These are phyloP conservation scores for Gracilaria domingensis DNA, from an alignment of 23 red algal genomes.

Conservation along the genomic window DNA sequence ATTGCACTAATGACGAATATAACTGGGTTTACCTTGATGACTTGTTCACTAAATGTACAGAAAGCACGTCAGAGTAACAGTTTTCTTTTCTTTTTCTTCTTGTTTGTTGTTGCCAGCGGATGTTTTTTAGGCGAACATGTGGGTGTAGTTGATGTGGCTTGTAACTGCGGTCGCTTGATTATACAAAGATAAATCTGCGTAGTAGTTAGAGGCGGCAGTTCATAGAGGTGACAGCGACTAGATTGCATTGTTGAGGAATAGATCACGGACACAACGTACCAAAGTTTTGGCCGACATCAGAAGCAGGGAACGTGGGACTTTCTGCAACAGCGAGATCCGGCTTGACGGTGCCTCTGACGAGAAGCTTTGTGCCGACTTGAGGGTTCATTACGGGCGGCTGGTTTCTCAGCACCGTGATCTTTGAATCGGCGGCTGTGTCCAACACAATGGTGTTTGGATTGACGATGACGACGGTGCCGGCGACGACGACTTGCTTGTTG, in stretches of 20 bases:
- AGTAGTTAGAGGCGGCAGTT: not conserved
- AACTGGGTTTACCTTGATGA: not conserved
- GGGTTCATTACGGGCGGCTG: not conserved
- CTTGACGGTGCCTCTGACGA: conserved; percentile 64
- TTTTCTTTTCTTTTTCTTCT: too few species aligned
- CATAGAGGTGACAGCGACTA: not conserved
- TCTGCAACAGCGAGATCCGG: conserved; percentile 58
- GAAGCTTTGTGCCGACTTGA: conserved; percentile 31
- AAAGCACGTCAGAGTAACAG: not conserved
- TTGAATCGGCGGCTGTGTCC: conserved; percentile 3
- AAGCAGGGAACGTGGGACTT: conserved; percentile 22
- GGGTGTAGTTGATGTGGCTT: conserved; percentile 36
- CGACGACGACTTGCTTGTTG: conserved; percentile 38
- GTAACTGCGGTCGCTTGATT: conserved; percentile 53
- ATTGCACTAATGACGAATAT: conserved; percentile 15
- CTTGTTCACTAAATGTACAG: conserved; percentile 40
- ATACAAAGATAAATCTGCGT: conserved; percentile 54
- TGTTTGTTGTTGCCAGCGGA: not conserved
- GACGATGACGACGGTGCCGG: conserved; percentile 24
- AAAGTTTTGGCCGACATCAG: conserved; percentile 56
- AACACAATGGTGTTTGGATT: conserved; percentile 28
- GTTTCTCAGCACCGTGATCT: conserved; percentile 35
- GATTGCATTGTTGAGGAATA: not conserved
- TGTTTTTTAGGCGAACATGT: conserved; percentile 47
- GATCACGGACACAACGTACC: conserved; percentile 19